These are phyloP conservation scores for Candida insectorum DNA, from an alignment of 805 yeast species.

Conservation along the genomic window DNA sequence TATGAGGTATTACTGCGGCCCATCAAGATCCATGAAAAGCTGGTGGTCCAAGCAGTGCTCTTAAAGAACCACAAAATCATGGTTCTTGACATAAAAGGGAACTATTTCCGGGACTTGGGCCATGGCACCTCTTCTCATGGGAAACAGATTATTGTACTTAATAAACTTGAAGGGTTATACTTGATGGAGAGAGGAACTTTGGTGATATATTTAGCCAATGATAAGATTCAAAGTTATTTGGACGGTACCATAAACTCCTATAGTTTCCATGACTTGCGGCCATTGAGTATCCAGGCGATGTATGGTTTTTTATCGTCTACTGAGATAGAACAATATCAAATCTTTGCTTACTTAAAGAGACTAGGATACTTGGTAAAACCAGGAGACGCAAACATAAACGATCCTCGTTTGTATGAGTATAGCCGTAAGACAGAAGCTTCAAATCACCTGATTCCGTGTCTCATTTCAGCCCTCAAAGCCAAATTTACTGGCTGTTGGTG, in stretches of 20 bases:
- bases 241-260: conserved; percentile 14
- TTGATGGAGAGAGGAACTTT: conserved; percentile 73
- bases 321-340: conserved; percentile 45
- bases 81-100: conserved; percentile 59
- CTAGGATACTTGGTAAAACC: conserved; percentile 66
- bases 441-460: background rate
- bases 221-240: conserved; percentile 18
- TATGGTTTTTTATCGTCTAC: conserved; percentile 36
- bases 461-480: background rate
- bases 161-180: conserved; percentile 69
- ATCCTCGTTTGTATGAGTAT: background rate
- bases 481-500: too few relatives aligned
- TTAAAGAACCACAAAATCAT: conserved; percentile 23
- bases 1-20: conserved; percentile 51
- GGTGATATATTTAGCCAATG: conserved; percentile 24
- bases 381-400: background rate
- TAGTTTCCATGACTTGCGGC: conserved; percentile 19
- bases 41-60: conserved; percentile 51
- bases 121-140: conserved; percentile 30
- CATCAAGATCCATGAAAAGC: conserved; percentile 45
- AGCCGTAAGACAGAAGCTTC: background rate
- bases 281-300: conserved; percentile 60
- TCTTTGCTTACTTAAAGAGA: conserved; percentile 71
- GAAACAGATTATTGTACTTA: conserved; percentile 43
- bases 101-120: conserved; percentile 73